Evolutionary conservation across 2,329 filamentous ascomycete genomes (phyloP), one percentile per base, ranked within the genome.

Genomic region (Chaetomium sp.): DNA sequence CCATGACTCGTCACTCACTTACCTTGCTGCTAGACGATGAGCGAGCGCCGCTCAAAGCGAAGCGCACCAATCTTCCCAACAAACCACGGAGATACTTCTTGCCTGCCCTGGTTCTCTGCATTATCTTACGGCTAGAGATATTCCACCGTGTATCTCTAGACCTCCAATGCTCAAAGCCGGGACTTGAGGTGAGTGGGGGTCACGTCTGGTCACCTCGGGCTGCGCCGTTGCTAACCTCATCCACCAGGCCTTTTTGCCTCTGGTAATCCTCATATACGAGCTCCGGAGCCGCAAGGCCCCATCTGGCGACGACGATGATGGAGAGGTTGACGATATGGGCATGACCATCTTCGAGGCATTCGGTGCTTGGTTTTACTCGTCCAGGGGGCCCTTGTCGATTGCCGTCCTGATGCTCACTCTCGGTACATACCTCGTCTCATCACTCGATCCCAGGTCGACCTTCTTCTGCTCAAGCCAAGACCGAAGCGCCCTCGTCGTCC

Each of bases 391-490:
- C 51, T 72, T 79, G 21, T 68, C 80, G 2, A 56, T 76, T 23
- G 75, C 77, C 53, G 74, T 75, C 5, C 6, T 78, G 21, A 64
- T 80, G n/a, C 74, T 85, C 49, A 75, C 77, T 12, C 75, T 75
- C 4, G 81, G 82, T 2, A 77, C 80, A 3, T 83, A 77, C 62
- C 70, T 79, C 2, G 74, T 78, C 19, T 70, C 77, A 2, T 74
- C 75, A 16, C 76, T 78, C n/a, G 74, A 75, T 3, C 70, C 72
- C 21, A 74, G 70, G n/a, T 85, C 83, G 13, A 83, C 81, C 0
- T 84, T 81, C 64, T 79, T 85, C 63, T 87, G 84, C 69, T 81
- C 83, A 21, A 68, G 75, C 4, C 66, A 77, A 16, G 82, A 84
- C 61, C 78, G 74, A 58, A 72, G 72, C 3, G 70, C 73, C 4